Conservation (phyloP, 1,139 yeast species). For the Tardiomyces digboiensis region DNA sequence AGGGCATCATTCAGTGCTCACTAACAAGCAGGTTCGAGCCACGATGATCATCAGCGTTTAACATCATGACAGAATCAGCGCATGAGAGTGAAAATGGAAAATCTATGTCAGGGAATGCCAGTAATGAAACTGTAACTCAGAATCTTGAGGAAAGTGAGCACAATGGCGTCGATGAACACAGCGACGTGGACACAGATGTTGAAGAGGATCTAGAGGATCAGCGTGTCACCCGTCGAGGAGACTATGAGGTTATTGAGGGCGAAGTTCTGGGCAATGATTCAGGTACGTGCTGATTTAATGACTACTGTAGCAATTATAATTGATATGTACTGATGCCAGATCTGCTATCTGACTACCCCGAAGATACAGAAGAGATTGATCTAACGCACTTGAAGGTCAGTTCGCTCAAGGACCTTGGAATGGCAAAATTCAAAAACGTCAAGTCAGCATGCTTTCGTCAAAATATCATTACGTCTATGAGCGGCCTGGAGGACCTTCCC, state of each 20-base stretch:
- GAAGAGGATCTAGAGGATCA: not conserved
- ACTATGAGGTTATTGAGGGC: constrained; percentile 14
- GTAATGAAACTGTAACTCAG: no score
- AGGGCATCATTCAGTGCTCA: no score
- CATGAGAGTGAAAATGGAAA: no score
- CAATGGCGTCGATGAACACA: not conserved
- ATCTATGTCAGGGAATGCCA: no score
- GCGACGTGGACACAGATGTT: not conserved
- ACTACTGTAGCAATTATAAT: no score
- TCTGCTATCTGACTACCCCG: constrained; percentile 50
- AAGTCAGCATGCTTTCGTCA: constrained; percentile 71
- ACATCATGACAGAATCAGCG: no score
- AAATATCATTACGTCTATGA: constrained; percentile 65
- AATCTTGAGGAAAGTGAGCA: no score
- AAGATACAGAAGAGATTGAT: constrained; percentile 60
- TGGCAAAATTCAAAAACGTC: constrained; percentile 48
- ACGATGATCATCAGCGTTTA: no score
- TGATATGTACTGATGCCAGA: constrained; percentile 34
- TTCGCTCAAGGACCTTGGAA: constrained; percentile 55
- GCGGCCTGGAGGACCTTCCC: constrained; percentile 56
- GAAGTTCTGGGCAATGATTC: constrained; percentile 17
- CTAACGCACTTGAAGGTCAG: constrained; percentile 70
- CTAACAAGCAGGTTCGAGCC: no score
- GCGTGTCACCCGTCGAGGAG: not conserved
- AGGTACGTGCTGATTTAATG: no score